Evolutionary conservation across 257 asterid genomes (phyloP).

Genomic region (Solanum corneliomulleri): DNA sequence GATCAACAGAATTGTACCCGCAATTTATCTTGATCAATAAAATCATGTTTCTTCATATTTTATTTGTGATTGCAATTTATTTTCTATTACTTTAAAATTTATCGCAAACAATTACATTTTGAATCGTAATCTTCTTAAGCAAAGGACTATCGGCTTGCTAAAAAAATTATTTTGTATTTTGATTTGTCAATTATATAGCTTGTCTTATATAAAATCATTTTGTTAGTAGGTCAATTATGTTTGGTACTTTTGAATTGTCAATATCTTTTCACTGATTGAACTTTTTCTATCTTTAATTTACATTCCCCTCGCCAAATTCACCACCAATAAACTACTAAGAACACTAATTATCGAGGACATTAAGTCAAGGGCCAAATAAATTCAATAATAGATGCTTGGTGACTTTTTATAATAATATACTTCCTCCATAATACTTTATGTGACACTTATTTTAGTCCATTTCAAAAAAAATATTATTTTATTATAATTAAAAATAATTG

Average conservation of each 20-base stretch:
- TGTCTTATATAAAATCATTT: not conserved
- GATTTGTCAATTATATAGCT: too few species aligned
- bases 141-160: not conserved
- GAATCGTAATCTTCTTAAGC: not conserved
- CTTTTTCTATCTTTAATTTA: not conserved
- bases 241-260: not conserved
- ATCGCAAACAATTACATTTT: too few species aligned
- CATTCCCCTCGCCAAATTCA: not conserved
- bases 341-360: not conserved
- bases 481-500: too few species aligned
- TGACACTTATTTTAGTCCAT: too few species aligned
- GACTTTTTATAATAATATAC: not conserved
- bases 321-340: not conserved
- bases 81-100: too few species aligned
- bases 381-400: not conserved
- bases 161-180: too few species aligned
- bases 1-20: too few species aligned
- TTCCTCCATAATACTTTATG: too few species aligned
- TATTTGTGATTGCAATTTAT: too few species aligned
- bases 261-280: not conserved
- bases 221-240: not conserved
- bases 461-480: too few species aligned
- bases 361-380: not conserved
- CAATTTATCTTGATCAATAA: too few species aligned
- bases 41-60: too few species aligned